Evolutionary conservation across 2,329 filamentous ascomycete genomes (phyloP).

Genomic region (Colletotrichum gloeosporioides): DNA sequence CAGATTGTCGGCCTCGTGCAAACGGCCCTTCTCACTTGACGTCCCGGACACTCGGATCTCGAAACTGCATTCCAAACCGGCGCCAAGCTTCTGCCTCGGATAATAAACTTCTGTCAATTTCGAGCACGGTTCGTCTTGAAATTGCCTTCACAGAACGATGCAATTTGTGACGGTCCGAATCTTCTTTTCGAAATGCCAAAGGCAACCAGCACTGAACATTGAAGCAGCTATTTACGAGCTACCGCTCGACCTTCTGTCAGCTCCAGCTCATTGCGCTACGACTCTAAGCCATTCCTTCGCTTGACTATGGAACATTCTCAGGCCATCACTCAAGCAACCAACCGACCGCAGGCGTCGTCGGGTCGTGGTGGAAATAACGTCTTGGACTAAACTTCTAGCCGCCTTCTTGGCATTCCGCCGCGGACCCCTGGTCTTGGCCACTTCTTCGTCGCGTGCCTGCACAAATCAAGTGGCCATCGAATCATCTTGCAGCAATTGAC

Average conservation of each 20-base stretch:
- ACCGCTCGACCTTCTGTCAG: neutral
- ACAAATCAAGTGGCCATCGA: neutral
- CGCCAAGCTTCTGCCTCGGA: neutral
- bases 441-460: neutral
- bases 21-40: neutral
- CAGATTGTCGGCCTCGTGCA: neutral
- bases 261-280: neutral
- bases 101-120: neutral
- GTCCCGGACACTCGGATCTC: neutral
- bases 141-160: neutral
- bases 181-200: neutral
- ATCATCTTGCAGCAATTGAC: neutral
- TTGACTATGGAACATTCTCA: neutral
- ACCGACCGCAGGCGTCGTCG: neutral
- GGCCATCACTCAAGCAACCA: neutral
- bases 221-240: neutral
- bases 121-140: neutral
- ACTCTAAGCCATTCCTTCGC: neutral
- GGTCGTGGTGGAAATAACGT: conserved; percentile 9
- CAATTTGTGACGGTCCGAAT: neutral
- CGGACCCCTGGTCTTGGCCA: neutral
- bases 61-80: neutral
- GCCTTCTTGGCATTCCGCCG: conserved; percentile 2
- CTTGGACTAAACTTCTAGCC: neutral
- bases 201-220: neutral